Evolutionary conservation across 2,329 filamentous ascomycete genomes (phyloP).

Genomic region (Fusarium sarcochroum): DNA sequence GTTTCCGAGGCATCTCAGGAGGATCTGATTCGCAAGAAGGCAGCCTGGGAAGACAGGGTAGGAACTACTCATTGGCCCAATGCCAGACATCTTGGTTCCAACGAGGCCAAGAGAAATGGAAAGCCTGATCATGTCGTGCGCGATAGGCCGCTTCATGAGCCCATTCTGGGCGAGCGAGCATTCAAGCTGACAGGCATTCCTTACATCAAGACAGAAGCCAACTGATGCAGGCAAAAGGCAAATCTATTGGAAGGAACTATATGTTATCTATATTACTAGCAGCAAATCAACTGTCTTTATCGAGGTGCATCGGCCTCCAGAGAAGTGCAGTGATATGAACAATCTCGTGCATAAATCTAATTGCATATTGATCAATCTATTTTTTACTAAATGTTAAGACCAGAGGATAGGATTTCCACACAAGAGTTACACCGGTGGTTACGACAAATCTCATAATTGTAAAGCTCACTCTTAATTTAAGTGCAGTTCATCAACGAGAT

Average conservation of each 20-base stretch:
- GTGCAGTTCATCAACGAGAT: too few relatives aligned
- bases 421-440: too few relatives aligned
- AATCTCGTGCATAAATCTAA: too few relatives aligned
- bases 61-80: slow-evolving; percentile 62
- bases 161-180: slow-evolving; percentile 31
- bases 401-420: too few relatives aligned
- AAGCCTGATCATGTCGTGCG: slow-evolving; percentile 40
- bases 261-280: neutral
- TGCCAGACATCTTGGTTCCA: slow-evolving; percentile 40
- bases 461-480: too few relatives aligned
- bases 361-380: too few relatives aligned
- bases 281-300: neutral
- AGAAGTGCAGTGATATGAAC: too few relatives aligned
- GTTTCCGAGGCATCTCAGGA: slow-evolving; percentile 47
- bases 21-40: slow-evolving; percentile 58
- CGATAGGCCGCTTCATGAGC: slow-evolving; percentile 36
- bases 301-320: too few relatives aligned
- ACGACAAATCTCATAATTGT: too few relatives aligned
- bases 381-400: too few relatives aligned
- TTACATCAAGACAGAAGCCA: slow-evolving; percentile 31
- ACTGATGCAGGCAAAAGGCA: neutral
- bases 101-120: slow-evolving; percentile 39
- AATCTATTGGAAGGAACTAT: neutral
- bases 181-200: slow-evolving; percentile 46
- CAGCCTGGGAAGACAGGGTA: slow-evolving; percentile 54